Percentiles rank a stretch among this genome's conserved stretches.
phyloP scores from a whole-genome alignment of 2,329 filamentous ascomycete genomes.

The Exophiala oligosperma region DNA sequence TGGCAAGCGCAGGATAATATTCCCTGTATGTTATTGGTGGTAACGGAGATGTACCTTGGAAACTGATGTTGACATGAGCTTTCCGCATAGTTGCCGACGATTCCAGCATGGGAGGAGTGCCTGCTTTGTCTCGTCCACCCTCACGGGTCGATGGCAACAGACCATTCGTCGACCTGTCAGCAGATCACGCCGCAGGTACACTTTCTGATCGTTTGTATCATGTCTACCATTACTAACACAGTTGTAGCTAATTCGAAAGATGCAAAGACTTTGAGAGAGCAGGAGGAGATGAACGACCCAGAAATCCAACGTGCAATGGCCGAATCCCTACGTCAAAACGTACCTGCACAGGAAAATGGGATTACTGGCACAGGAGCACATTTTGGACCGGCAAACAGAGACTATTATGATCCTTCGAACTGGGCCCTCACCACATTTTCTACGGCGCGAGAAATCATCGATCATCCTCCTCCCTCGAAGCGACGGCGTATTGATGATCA shows the following conservation, averaged over 20 bases:
- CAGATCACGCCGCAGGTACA: constrained; percentile 34
- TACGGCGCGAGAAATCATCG: constrained; percentile 53
- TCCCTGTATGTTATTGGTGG: constrained; percentile 21
- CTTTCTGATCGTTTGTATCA: background rate
- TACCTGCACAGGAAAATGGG: constrained; percentile 57
- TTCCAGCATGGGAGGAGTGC: constrained; percentile 36
- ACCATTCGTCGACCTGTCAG: constrained; percentile 30
- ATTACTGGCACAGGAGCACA: constrained; percentile 44
- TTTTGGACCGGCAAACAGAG: constrained; percentile 57
- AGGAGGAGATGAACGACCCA: constrained; percentile 41
- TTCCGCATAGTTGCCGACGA: constrained; percentile 41
- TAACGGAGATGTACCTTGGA: background rate
- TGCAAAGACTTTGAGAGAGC: constrained; percentile 35
- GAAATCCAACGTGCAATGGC: constrained; percentile 48
- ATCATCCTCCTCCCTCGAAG: constrained; percentile 54
- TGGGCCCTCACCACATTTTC: constrained; percentile 58
- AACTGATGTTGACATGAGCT: constrained; percentile 20
- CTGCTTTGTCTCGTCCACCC: constrained; percentile 49
- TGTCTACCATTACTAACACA: constrained; percentile 2
- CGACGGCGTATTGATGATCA: constrained; percentile 49
- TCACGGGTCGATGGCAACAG: constrained; percentile 42
- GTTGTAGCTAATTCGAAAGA: constrained; percentile 25
- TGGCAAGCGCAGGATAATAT: constrained; percentile 28
- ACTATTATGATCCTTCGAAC: constrained; percentile 53
- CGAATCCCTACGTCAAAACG: constrained; percentile 44